Evolutionary conservation across 2,329 filamentous ascomycete genomes (phyloP), one percentile per base, ranked within the genome.

Genomic region (Sclerotiophoma versabilis): DNA sequence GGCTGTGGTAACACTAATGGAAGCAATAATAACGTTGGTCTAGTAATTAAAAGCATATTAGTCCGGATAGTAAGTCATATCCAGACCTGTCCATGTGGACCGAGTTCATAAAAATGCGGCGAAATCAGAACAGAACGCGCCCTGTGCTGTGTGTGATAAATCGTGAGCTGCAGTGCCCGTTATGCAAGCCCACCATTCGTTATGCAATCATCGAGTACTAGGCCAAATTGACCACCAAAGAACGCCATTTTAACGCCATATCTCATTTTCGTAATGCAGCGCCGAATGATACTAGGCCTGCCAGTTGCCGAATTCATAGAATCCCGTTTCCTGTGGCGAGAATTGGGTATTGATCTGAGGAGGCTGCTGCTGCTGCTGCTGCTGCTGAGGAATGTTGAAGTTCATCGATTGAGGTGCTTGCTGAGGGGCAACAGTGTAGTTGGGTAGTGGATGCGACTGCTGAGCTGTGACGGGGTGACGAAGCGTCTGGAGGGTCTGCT

Each of bases 11-110:
- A 36, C 32, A 44, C 9, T 34, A 45, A 49, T 54, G 29, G 15
- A 54, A 54, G 46, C 51, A 54, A 54, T 36, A 46, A 34, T 44
- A 54, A 48, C 45, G 26, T 54, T 45, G 25, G 33, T 54, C 51
- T 54, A 54, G 41, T 43, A 30, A 54, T 54, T 54, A 54, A 54
- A 54, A 54, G 27, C 51, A 49, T 54, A 54, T 34, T 22, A 27
- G 34, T 54, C 51, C 26, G 45, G 39, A 23, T 30, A 34, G 12
- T n/a, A 49, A 45, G 26, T 45, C 9, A 14, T 37, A 37, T 41
- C 45, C 45, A 38, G 45, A 36, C 39, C 26, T 44, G 43, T 44
- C 39, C 39, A 22, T 46, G 27, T 20, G 27, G 22, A 54, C 26
- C 12, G 9, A 38, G 30, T 20, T 54, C 27, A 34, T 54, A 41